A percentile compares a stretch with the other conserved stretches of the same genome.
These are phyloP conservation scores for Talaromyces stipitatus DNA, from an alignment of 495 filamentous ascomycete species.

Conservation along the genomic window DNA sequence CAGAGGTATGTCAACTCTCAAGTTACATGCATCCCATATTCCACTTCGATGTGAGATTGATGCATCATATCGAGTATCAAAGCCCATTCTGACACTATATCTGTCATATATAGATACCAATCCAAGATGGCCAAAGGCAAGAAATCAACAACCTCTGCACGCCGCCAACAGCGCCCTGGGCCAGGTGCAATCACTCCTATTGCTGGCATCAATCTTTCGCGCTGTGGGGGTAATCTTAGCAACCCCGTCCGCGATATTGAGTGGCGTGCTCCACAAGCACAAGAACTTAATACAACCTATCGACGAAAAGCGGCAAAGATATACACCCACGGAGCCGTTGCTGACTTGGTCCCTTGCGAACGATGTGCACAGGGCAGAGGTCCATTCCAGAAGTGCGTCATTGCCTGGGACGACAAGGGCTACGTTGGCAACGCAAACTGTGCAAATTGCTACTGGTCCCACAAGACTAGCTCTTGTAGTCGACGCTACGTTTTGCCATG, in stretches of 20 bases:
- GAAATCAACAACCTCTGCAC: background rate
- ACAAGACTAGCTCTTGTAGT: background rate
- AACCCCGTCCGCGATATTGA: background rate
- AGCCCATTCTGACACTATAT: too few relatives aligned
- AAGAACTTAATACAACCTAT: background rate
- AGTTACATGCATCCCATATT: too few relatives aligned
- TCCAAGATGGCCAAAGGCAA: background rate
- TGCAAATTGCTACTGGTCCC: conserved; percentile 2
- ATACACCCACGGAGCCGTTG: background rate
- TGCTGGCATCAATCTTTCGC: background rate
- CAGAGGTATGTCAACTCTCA: too few relatives aligned
- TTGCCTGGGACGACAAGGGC: background rate
- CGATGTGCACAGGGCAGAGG: background rate
- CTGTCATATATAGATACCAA: too few relatives aligned
- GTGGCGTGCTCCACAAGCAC: background rate
- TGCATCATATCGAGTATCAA: too few relatives aligned
- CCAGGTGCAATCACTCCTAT: background rate
- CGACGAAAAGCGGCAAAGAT: conserved; percentile 1
- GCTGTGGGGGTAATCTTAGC: background rate
- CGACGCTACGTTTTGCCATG: background rate
- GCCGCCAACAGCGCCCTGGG: background rate
- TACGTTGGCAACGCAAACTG: background rate
- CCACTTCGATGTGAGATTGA: too few relatives aligned
- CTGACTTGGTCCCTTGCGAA: background rate
- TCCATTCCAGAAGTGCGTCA: conserved; percentile 1